These are phyloP conservation scores for Ceratorhiza oryzae-sativae DNA, from an alignment of 1,284 basidiomycete species.

Conservation along the genomic window DNA sequence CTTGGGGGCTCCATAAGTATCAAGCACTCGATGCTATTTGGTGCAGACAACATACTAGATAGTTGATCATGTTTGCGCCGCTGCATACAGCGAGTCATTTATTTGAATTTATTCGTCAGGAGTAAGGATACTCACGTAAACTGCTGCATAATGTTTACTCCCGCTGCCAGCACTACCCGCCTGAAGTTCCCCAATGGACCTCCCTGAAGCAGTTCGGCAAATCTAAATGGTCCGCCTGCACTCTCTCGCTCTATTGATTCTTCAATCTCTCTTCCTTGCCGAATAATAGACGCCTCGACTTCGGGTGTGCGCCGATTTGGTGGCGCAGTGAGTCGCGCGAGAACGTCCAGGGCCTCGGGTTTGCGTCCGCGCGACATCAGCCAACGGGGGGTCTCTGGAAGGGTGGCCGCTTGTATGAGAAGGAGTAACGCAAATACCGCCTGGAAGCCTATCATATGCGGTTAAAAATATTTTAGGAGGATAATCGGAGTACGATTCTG, in stretches of 20 bases:
- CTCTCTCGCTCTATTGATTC: slow-evolving; percentile 53
- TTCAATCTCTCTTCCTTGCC: slow-evolving; percentile 50
- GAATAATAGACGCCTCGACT: slow-evolving; percentile 8
- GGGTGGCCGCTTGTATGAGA: slow-evolving; percentile 49
- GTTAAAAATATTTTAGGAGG: not conserved
- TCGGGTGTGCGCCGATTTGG: slow-evolving; percentile 19
- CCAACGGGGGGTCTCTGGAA: slow-evolving; percentile 51
- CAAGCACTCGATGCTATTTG: not conserved
- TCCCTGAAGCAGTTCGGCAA: slow-evolving; percentile 53
- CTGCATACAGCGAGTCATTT: not conserved
- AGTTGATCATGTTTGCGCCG: slow-evolving; percentile 51
- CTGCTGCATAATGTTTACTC: slow-evolving; percentile 56
- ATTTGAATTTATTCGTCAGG: not conserved
- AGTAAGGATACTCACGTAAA: slow-evolving; percentile 50
- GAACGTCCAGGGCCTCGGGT: slow-evolving; percentile 46
- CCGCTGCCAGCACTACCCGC: slow-evolving; percentile 53
- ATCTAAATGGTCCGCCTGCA: slow-evolving; percentile 54
- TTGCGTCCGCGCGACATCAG: slow-evolving; percentile 49
- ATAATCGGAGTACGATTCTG: not conserved
- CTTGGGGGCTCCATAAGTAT: slow-evolving; percentile 48
- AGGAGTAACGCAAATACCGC: slow-evolving; percentile 55
- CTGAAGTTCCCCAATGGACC: slow-evolving; percentile 56
- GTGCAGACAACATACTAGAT: not conserved
- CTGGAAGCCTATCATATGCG: slow-evolving; percentile 52
- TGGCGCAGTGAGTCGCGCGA: slow-evolving; percentile 22